Percentiles rank a stretch among this genome's conserved stretches.
Evolutionary conservation across 2,329 filamentous ascomycete species (phyloP).

Genomic region (Pseudomassariella vexata): DNA sequence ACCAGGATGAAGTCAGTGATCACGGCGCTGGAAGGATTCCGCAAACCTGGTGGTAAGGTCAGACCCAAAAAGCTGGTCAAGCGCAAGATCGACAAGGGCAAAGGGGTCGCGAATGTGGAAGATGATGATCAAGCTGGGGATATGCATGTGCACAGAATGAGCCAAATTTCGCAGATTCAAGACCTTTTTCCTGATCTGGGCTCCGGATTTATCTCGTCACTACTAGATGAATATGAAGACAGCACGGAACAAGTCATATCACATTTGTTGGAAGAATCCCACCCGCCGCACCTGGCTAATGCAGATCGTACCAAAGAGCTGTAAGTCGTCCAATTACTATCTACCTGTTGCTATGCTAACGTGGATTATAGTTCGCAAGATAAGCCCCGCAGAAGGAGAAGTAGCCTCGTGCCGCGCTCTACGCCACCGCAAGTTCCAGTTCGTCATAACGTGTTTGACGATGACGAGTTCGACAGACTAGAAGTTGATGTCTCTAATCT

Average conservation of each 20-base stretch:
- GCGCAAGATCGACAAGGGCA: conserved; percentile 62
- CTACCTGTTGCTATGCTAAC: neutral
- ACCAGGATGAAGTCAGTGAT: conserved; percentile 56
- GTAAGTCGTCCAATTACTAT: conserved; percentile 31
- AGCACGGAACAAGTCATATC: conserved; percentile 74
- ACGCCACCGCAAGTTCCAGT: conserved; percentile 51
- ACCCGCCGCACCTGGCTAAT: conserved; percentile 61
- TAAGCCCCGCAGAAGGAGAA: conserved; percentile 21
- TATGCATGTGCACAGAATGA: conserved; percentile 76
- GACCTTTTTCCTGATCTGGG: conserved; percentile 88
- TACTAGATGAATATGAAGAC: conserved; percentile 74
- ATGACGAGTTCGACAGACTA: conserved; percentile 73
- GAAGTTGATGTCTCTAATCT: conserved; percentile 60
- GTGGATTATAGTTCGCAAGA: conserved; percentile 20
- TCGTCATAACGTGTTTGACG: conserved; percentile 71
- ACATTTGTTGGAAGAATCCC: conserved; percentile 71
- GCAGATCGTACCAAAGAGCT: conserved; percentile 61
- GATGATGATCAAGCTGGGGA: conserved; percentile 34
- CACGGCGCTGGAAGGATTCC: conserved; percentile 53
- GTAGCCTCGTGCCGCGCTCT: conserved; percentile 50
- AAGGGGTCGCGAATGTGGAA: conserved; percentile 36
- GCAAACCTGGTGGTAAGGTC: conserved; percentile 45
- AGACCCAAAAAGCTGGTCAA: conserved; percentile 45
- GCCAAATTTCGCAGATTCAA: conserved; percentile 82
- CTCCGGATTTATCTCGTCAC: conserved; percentile 70